Evolutionary conservation across 805 yeast genomes (phyloP).

Genomic region (Scheffersomyces ergatensis): DNA sequence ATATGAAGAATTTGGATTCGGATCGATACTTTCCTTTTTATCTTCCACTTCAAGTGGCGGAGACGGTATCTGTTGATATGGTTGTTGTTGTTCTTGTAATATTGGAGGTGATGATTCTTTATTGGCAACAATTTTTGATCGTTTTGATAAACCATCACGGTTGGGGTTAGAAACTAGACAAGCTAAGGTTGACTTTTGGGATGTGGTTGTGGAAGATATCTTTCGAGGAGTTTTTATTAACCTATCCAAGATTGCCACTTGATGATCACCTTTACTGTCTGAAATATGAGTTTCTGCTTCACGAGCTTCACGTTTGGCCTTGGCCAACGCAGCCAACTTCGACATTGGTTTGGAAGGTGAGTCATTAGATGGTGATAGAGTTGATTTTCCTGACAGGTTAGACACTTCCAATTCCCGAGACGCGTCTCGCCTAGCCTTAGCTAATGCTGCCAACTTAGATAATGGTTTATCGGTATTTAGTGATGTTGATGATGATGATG

Average conservation of each 20-base stretch:
- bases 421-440: too few species aligned
- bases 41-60: neutral
- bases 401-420: too few species aligned
- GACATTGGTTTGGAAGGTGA: slow-evolving; percentile 17
- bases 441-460: slow-evolving; percentile 48
- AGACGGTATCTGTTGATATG: too few species aligned
- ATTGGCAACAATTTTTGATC: neutral
- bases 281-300: too few species aligned
- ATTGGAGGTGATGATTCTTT: too few species aligned
- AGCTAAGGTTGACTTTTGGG: neutral
- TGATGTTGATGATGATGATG: too few species aligned
- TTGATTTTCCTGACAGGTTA: too few species aligned
- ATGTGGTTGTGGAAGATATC: neutral
- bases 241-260: slow-evolving; percentile 18
- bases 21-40: neutral
- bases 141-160: neutral
- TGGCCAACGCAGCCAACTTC: slow-evolving; percentile 48
- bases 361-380: too few species aligned
- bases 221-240: too few species aligned
- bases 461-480: slow-evolving; percentile 3
- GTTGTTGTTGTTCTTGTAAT: too few species aligned
- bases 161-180: too few species aligned
- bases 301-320: slow-evolving; percentile 28
- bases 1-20: neutral
- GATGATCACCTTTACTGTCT: too few species aligned